Evolutionary conservation across 768 basidiomycete species (phyloP).

Genomic region (Trametes meyenii): DNA sequence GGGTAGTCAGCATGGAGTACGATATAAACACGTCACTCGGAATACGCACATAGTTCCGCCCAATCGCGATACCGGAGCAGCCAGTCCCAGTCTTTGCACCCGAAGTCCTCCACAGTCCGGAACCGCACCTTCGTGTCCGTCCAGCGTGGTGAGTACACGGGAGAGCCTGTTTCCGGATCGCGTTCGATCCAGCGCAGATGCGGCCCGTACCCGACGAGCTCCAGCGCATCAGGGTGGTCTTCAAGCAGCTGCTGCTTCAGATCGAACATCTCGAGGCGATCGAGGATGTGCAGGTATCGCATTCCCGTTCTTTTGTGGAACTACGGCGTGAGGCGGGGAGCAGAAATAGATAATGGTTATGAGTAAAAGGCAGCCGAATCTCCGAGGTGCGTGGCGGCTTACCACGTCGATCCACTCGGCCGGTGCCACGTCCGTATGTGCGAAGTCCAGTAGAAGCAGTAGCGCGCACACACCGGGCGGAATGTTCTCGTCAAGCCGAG

Average conservation of each 20-base stretch:
- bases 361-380: background rate
- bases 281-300: conserved; percentile 10
- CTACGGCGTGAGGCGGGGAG: background rate
- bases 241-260: conserved; percentile 14
- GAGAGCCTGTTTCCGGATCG: background rate
- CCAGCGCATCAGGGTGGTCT: conserved; percentile 14
- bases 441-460: background rate
- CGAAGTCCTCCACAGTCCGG: conserved; percentile 17
- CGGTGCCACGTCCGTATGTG: background rate
- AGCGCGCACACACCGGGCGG: conserved; percentile 1
- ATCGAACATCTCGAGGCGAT: background rate
- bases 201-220: conserved; percentile 16
- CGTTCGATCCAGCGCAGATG: conserved; percentile 7
- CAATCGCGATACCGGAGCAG: conserved; percentile 9
- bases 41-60: background rate
- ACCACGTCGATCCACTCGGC: background rate
- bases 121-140: conserved; percentile 11
- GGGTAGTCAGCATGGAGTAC: no score
- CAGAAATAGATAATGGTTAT: no score
- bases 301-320: background rate
- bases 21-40: no score
- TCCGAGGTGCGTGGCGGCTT: background rate
- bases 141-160: conserved; percentile 7
- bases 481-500: background rate
- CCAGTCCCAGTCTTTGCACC: conserved; percentile 24